Percentiles rank a stretch among this genome's conserved stretches.
These are phyloP conservation scores for Penicillium waksmanii DNA, from an alignment of 495 filamentous ascomycete genomes.

Conservation along the genomic window DNA sequence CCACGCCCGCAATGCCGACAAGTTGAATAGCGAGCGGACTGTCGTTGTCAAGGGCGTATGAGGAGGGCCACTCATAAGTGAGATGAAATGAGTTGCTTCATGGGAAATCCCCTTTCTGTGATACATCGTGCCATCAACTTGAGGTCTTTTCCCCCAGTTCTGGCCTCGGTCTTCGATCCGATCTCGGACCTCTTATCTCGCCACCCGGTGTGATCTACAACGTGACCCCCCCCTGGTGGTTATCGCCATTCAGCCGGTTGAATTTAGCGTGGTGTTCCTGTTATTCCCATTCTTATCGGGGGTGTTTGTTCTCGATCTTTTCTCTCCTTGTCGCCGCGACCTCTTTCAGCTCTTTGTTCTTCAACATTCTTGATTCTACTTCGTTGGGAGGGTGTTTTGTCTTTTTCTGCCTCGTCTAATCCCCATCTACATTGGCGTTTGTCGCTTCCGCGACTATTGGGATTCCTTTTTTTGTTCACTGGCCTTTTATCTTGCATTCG, in stretches of 20 bases:
- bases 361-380: slow-evolving; percentile 1
- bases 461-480: neutral
- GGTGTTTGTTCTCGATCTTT: slow-evolving; percentile 7
- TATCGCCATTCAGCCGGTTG: slow-evolving; percentile 21
- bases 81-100: no score
- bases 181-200: slow-evolving; percentile 13
- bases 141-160: neutral
- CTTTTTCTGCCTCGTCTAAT: slow-evolving; percentile 8
- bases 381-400: slow-evolving; percentile 5
- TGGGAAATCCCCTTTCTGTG: neutral
- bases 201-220: neutral
- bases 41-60: slow-evolving; percentile 67
- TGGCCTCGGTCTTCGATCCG: neutral
- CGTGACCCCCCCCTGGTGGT: slow-evolving; percentile 11
- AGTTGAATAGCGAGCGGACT: slow-evolving; percentile 88
- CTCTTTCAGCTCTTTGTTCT: neutral
- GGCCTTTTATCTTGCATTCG: slow-evolving; percentile 17
- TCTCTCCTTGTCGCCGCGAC: neutral
- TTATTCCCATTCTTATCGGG: slow-evolving; percentile 8
- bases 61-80: slow-evolving; percentile 5
- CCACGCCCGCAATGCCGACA: slow-evolving; percentile 87
- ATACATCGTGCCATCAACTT: neutral
- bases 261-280: slow-evolving; percentile 27
- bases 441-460: neutral
- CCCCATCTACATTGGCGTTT: slow-evolving; percentile 22